Percentiles rank a stretch among this genome's conserved stretches.
phyloP scores from a whole-genome alignment of 495 filamentous ascomycete species.

The Oidiodendron maius region DNA sequence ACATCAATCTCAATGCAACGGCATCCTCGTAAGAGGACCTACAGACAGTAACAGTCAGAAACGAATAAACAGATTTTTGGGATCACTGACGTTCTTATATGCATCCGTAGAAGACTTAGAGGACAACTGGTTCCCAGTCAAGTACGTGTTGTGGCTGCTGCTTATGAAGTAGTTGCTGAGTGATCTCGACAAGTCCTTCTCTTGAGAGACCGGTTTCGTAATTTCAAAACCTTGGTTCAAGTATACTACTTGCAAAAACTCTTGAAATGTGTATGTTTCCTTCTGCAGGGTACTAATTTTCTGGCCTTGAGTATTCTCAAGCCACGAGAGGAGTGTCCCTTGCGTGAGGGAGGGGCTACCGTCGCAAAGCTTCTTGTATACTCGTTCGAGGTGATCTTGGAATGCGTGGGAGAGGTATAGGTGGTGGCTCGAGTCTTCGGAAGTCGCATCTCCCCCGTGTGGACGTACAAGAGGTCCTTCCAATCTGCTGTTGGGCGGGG shows the following conservation, averaged over 20 bases:
- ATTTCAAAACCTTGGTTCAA: constrained; percentile 14
- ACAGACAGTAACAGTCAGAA: constrained; percentile 3
- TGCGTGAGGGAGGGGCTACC: constrained; percentile 8
- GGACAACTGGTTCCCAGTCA: constrained; percentile 87
- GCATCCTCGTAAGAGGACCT: constrained; percentile 74
- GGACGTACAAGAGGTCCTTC: constrained; percentile 13
- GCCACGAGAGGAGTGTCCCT: constrained; percentile 13
- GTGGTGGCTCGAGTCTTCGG: constrained; percentile 12
- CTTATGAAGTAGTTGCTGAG: constrained; percentile 86
- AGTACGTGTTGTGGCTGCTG: constrained; percentile 92
- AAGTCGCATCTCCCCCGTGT: constrained; percentile 15
- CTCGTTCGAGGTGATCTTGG: constrained; percentile 18
- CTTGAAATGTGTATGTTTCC: constrained; percentile 21
- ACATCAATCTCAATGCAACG: constrained; percentile 94
- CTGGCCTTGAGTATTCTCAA: constrained; percentile 14
- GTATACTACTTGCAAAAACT: constrained; percentile 19
- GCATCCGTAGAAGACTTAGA: constrained; percentile 74
- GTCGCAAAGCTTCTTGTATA: constrained; percentile 16
- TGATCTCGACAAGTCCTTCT: constrained; percentile 35
- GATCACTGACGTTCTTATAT: constrained; percentile 66
- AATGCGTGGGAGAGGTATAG: constrained; percentile 19
- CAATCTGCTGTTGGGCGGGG: constrained; percentile 10
- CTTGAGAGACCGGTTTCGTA: constrained; percentile 1
- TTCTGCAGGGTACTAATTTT: constrained; percentile 9
- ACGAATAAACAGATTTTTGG: neutral